A percentile compares a stretch with the other conserved stretches of the same genome.
Evolutionary conservation across 805 yeast genomes (phyloP).

Genomic region (Saccharomycopsis fodiens): DNA sequence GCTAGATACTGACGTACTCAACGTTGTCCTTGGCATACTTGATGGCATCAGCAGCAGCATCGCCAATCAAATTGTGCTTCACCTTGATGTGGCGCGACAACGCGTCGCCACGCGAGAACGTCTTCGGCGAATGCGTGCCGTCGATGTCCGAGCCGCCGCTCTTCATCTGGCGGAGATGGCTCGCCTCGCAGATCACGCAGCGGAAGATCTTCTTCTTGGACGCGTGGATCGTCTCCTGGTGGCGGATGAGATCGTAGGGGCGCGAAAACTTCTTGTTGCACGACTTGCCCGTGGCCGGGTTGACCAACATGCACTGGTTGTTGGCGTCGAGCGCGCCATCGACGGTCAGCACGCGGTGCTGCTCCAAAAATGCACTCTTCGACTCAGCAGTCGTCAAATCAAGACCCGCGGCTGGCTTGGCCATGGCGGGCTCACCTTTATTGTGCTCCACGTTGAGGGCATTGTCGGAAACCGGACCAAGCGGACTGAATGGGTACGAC

Average conservation of each 20-base stretch:
- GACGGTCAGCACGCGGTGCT: neutral
- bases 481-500: neutral
- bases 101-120: slow-evolving; percentile 92
- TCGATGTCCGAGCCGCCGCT: slow-evolving; percentile 33
- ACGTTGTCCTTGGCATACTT: slow-evolving; percentile 73
- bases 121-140: slow-evolving; percentile 40
- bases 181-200: slow-evolving; percentile 77
- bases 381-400: slow-evolving; percentile 21
- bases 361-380: no score
- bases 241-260: slow-evolving; percentile 90
- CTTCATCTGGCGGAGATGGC: slow-evolving; percentile 34
- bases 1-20: slow-evolving; percentile 34
- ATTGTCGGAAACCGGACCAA: slow-evolving; percentile 3
- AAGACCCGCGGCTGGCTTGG: neutral
- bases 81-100: slow-evolving; percentile 88
- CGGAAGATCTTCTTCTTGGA: slow-evolving; percentile 75
- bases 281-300: slow-evolving; percentile 52
- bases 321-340: slow-evolving; percentile 28
- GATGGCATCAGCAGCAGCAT: slow-evolving; percentile 62
- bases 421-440: neutral
- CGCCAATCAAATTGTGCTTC: slow-evolving; percentile 68
- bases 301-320: slow-evolving; percentile 49
- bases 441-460: neutral
- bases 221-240: slow-evolving; percentile 94
- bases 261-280: slow-evolving; percentile 82